Percentiles rank a stretch among this genome's conserved stretches.
Conservation (phyloP, 805 yeast species). For the Saturnispora dispora region DNA sequence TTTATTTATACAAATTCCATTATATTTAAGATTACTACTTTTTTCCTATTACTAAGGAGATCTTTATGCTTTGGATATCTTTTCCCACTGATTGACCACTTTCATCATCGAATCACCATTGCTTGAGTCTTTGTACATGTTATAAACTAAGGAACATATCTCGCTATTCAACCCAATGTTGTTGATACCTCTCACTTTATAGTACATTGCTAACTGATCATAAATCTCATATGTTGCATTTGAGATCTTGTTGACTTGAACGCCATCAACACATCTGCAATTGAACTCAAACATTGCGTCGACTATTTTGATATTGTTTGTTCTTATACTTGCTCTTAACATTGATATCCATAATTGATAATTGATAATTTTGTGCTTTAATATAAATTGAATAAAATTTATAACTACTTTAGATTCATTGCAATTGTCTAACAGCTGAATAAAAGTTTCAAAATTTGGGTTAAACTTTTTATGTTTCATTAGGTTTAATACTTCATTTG, state of each 20-base stretch:
- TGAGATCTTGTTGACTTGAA: not conserved
- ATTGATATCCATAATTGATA: conserved; percentile 1
- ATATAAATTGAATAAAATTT: not conserved
- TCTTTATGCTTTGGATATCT: not conserved
- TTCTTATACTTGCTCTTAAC: conserved; percentile 1
- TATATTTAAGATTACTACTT: not conserved
- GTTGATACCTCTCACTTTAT: not conserved
- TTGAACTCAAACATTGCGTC: conserved; percentile 4
- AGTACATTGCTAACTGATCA: not conserved
- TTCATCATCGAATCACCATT: conserved; percentile 5
- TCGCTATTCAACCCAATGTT: not conserved
- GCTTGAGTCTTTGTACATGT: not conserved
- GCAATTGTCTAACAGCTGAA: not conserved
- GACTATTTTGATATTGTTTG: not conserved
- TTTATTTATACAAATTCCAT: conserved; percentile 6
- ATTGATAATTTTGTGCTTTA: not conserved
- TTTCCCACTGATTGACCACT: conserved; percentile 7
- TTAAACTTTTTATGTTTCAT: not conserved
- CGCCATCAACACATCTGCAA: not conserved
- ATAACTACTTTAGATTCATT: not conserved
- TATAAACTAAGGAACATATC: conserved; percentile 3
- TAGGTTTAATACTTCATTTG: not conserved
- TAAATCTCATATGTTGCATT: conserved; percentile 2
- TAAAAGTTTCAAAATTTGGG: conserved; percentile 3
- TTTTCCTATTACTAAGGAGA: not conserved